phyloP scores from a whole-genome alignment of 1,139 yeast species.

The Barnettozyma hawaiiensis region DNA sequence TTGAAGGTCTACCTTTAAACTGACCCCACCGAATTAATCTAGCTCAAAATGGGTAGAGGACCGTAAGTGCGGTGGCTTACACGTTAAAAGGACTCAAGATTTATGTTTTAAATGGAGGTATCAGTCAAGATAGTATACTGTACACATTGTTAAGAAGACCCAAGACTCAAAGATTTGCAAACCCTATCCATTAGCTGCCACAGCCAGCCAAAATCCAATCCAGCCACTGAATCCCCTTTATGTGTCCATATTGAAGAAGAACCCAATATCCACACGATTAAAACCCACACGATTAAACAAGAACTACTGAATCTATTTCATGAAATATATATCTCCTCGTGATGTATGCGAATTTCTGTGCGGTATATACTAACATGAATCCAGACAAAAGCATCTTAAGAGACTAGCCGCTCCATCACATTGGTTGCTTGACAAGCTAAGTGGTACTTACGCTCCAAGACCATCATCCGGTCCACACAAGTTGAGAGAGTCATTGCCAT shows the following conservation, averaged over 20 bases:
- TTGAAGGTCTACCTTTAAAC: neutral
- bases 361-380: constrained; percentile 2
- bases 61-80: constrained; percentile 49
- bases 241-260: no score
- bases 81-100: constrained; percentile 15
- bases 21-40: constrained; percentile 1
- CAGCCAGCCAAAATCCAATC: no score
- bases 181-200: no score
- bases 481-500: constrained; percentile 98
- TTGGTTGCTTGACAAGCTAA: constrained; percentile 99
- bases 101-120: neutral
- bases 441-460: constrained; percentile 99
- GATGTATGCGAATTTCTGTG: no score
- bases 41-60: constrained; percentile 67
- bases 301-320: neutral
- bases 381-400: constrained; percentile 84
- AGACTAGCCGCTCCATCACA: constrained; percentile 99
- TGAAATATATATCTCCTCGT: no score
- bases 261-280: no score
- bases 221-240: no score
- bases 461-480: constrained; percentile 99
- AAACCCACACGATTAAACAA: no score
- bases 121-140: neutral
- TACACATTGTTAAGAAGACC: no score
- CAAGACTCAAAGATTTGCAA: no score